These are phyloP conservation scores for Reutealis trisperma DNA, from an alignment of 345 rosid species.

Conservation along the genomic window DNA sequence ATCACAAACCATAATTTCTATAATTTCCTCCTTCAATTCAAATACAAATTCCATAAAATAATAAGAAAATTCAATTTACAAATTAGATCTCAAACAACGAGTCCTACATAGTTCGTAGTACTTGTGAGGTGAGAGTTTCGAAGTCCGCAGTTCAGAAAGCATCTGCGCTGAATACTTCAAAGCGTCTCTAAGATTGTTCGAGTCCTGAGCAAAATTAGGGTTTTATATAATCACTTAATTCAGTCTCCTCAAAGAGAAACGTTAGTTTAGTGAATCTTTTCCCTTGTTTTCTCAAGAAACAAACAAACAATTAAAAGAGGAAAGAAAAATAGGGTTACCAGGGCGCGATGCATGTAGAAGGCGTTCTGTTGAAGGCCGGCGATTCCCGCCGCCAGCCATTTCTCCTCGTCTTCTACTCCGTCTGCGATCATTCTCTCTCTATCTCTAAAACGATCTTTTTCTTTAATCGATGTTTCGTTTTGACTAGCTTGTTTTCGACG, in stretches of 20 bases:
- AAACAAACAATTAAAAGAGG: constrained; percentile 1
- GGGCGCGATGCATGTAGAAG: constrained; percentile 96
- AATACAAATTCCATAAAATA: not conserved
- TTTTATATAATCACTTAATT: not conserved
- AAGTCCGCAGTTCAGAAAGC: constrained; percentile 96
- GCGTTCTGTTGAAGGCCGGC: constrained; percentile 98
- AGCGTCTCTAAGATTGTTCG: constrained; percentile 95
- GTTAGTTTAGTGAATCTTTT: not conserved
- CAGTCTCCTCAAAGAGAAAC: not conserved
- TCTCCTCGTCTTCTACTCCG: constrained; percentile 92
- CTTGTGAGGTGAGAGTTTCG: constrained; percentile 95
- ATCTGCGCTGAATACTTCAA: constrained; percentile 98
- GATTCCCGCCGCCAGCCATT: constrained; percentile 93
- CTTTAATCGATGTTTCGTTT: constrained; percentile 33
- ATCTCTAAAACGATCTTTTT: constrained; percentile 15
- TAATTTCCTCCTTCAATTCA: not conserved
- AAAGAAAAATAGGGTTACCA: constrained; percentile 47
- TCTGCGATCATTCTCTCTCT: constrained; percentile 66
- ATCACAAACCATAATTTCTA: constrained; percentile 14
- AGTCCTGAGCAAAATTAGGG: constrained; percentile 63
- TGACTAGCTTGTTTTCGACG: constrained; percentile 27
- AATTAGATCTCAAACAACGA: constrained; percentile 25
- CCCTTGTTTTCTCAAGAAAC: constrained; percentile 19
- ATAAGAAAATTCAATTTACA: not conserved
- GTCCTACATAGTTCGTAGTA: constrained; percentile 85